Evolutionary conservation across 2,329 filamentous ascomycete genomes (phyloP), one percentile per base, ranked within the genome.

Genomic region (Periconia sp.): DNA sequence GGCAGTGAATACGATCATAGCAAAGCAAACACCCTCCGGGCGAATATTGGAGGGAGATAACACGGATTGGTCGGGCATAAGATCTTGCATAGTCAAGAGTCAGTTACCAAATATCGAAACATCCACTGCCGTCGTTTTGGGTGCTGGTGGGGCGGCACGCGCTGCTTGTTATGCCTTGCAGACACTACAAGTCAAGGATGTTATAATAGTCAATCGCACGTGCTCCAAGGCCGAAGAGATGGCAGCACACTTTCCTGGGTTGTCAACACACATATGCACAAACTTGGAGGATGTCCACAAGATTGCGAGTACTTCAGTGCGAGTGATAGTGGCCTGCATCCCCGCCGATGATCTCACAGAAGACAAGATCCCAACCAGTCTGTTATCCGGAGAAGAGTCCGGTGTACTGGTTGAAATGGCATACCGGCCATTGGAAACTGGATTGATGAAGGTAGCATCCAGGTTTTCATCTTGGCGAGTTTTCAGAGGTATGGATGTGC

Each of bases 121-220:
- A 43, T 84, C 85, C 66, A 79, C 89, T 0, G 90, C 83, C 1
- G 80, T 93, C 54, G 85, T 93, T 18, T 81, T 93, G 44, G 90
- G 90, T 31, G 89, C 89, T 3, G 90, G 90, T 27, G 90, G 90
- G 31, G 90, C 90, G 0, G 88, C 89, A n/a, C 81, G 90, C 42
- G 87, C 85, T n/a, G 89, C 90, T 10, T 83, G 92, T 27, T 93
- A 92, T 66, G 86, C 89, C 1, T 76, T 92, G 59, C 81, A 85
- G 63, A 85, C 84, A 64, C 90, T 93, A 72, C 81, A 82, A 52
- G 86, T 84, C 37, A 83, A 80, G 20, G 79, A 79, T 37, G 86
- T 93, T 59, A 93, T 93, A 73, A 80, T 93, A 37, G 87, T 92
- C 47, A 92, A 92, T 74, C 83, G 90, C 60, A 79, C 85, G n/a